Evolutionary conservation across 1,284 basidiomycete species (phyloP).

Genomic region (Inonotus hispidus): DNA sequence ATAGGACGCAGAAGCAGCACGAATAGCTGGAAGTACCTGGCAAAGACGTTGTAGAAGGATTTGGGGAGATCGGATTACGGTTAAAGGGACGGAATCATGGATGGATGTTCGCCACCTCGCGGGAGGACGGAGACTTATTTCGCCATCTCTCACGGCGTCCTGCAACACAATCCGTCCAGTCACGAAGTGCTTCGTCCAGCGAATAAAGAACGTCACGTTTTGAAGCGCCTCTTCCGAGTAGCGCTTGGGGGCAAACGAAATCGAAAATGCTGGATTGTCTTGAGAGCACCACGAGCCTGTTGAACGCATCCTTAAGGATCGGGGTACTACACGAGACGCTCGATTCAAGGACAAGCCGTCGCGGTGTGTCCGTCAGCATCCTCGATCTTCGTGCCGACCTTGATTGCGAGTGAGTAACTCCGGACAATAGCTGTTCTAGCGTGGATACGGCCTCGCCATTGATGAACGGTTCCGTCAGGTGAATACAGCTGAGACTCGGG

Average conservation of each 20-base stretch:
- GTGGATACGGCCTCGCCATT: constrained; percentile 1
- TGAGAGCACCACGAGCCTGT: background rate
- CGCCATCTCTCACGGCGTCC: background rate
- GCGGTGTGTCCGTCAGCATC: background rate
- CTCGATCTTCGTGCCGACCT: background rate
- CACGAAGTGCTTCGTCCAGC: background rate
- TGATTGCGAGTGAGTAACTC: background rate
- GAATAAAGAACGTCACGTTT: constrained; percentile 1
- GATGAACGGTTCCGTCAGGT: constrained; percentile 12
- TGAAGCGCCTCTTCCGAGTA: background rate
- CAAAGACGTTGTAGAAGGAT: background rate
- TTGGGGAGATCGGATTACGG: background rate
- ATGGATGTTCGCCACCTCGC: background rate
- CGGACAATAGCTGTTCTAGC: background rate
- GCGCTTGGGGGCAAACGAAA: background rate
- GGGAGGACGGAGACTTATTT: background rate
- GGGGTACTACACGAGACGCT: background rate
- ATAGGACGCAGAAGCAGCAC: background rate
- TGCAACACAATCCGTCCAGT: background rate
- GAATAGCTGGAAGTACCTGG: background rate
- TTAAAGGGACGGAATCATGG: background rate
- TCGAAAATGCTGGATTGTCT: background rate
- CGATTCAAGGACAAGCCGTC: constrained; percentile 1
- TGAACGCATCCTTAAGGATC: background rate
- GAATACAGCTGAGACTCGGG: constrained; percentile 6